Evolutionary conservation across 164 flowering plant species (phyloP), one percentile per base, ranked within the genome.

Genomic region (Kalanchoe fedtschenkoi): DNA sequence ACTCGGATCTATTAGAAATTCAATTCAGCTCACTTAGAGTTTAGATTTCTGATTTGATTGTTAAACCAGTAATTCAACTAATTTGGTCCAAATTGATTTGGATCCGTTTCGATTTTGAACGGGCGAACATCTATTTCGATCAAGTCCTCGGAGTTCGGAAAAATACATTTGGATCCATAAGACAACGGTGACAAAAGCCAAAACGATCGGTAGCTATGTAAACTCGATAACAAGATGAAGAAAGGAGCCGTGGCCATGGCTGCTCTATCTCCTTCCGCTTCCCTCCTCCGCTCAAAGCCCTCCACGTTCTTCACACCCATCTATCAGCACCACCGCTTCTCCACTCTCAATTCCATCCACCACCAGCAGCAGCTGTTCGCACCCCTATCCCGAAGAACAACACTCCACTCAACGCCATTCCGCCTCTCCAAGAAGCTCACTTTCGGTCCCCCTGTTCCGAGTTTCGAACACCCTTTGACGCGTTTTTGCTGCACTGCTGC

Each of bases 211-310:
- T 26, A 44, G 51, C 6, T 9, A 19, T n/a, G 21, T 0, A 44
- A 44, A 44, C 11, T 41, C 44, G 44, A 41, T 17, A 41, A 10
- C 51, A 32, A 53, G 28, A 17, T 0, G 28, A 16, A 32, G 63
- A 34, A 56, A 19, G 30, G 65, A 61, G 73, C 72, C 78, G 85
- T 81, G 6, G 80, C 80, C 32, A 83, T 81, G 6, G 78, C 78
- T 35, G 82, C 79, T 38, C 22, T 80, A 24, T 59, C 80, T 38
- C 83, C 89, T 0, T 70, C 83, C 60, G 60, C 77, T 65, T 63
- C 81, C 64, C 78, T 77, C 64, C 83, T n/a, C 21, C 51, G 81
- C 42, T 70, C 77, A 13, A 72, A 67, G 15, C 71, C 82, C 41
- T 69, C 47, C 30, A 63, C 82, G 32, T 70, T 84, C 60, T 61